Evolutionary conservation across 495 filamentous ascomycete genomes (phyloP).

Genomic region (Neurospora sp.): DNA sequence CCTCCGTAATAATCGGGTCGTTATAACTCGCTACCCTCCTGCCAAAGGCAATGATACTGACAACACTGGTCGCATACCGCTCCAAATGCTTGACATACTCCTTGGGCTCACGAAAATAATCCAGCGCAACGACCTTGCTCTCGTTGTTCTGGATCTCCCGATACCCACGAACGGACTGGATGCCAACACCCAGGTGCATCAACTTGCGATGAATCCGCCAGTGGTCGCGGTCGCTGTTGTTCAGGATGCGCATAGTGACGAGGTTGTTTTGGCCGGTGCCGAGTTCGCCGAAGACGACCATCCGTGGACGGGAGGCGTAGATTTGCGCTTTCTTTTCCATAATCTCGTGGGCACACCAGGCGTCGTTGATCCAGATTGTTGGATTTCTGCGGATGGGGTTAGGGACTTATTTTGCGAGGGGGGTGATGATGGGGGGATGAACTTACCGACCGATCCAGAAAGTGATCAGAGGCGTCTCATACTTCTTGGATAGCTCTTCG

Average conservation of each 20-base stretch:
- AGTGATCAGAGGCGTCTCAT: conserved; percentile 47
- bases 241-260: conserved; percentile 43
- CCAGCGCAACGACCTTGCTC: conserved; percentile 40
- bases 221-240: conserved; percentile 41
- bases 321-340: conserved; percentile 48
- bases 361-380: conserved; percentile 57
- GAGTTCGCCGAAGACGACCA: conserved; percentile 52
- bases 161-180: conserved; percentile 51
- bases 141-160: conserved; percentile 52
- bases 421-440: not conserved
- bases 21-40: conserved; percentile 47
- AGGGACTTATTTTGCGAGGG: not conserved
- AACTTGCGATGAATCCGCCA: conserved; percentile 54
- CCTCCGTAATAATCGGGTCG: conserved; percentile 50
- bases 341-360: conserved; percentile 45
- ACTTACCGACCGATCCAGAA: conserved; percentile 49
- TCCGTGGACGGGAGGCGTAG: conserved; percentile 43
- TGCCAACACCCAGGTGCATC: conserved; percentile 49
- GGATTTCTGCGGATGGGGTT: conserved; percentile 14
- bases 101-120: conserved; percentile 36
- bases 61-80: conserved; percentile 53
- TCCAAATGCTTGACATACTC: conserved; percentile 54
- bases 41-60: conserved; percentile 54
- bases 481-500: conserved; percentile 44
- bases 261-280: conserved; percentile 48